Conservation (phyloP, 2,329 filamentous ascomycete genomes). For the Fusarium sp. region DNA sequence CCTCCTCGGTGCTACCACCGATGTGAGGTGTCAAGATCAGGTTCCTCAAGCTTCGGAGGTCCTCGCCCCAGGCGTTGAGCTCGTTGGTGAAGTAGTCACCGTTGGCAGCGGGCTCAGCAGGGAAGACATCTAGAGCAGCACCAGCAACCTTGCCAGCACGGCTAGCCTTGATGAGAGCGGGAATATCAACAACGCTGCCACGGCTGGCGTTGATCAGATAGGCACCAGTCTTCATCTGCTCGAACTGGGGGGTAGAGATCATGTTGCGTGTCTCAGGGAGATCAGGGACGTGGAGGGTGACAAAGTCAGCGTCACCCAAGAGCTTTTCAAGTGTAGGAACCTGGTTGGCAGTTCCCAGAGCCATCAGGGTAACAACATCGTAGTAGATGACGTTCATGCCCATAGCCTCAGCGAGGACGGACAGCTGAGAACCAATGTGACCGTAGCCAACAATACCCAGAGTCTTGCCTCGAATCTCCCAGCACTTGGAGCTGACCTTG, state of each 20-base stretch:
- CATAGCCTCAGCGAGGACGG: conserved; percentile 95
- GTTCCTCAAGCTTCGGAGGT: conserved; percentile 86
- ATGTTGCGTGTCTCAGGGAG: conserved; percentile 91
- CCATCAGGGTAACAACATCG: conserved; percentile 94
- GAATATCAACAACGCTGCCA: conserved; percentile 93
- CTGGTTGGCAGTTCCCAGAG: conserved; percentile 86
- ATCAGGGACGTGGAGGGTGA: conserved; percentile 94
- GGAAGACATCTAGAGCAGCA: conserved; percentile 96
- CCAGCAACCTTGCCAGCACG: conserved; percentile 87
- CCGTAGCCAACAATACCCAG: conserved; percentile 96
- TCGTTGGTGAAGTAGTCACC: conserved; percentile 91
- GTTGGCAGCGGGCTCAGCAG: conserved; percentile 91
- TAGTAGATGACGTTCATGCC: conserved; percentile 99
- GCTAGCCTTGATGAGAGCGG: conserved; percentile 88
- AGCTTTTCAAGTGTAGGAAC: conserved; percentile 81
- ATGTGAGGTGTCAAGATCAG: conserved; percentile 97
- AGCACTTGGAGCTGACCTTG: conserved; percentile 95
- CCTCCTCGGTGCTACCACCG: conserved; percentile 96
- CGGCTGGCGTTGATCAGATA: conserved; percentile 97
- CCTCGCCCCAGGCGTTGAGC: conserved; percentile 85
- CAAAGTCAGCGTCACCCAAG: conserved; percentile 84
- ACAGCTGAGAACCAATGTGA: conserved; percentile 95
- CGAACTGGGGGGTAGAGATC: conserved; percentile 82
- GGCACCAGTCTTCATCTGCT: conserved; percentile 89
- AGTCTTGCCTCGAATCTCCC: conserved; percentile 98